Evolutionary conservation across 345 rosid species (phyloP).

Genomic region (Aquilaria yunnanensis): DNA sequence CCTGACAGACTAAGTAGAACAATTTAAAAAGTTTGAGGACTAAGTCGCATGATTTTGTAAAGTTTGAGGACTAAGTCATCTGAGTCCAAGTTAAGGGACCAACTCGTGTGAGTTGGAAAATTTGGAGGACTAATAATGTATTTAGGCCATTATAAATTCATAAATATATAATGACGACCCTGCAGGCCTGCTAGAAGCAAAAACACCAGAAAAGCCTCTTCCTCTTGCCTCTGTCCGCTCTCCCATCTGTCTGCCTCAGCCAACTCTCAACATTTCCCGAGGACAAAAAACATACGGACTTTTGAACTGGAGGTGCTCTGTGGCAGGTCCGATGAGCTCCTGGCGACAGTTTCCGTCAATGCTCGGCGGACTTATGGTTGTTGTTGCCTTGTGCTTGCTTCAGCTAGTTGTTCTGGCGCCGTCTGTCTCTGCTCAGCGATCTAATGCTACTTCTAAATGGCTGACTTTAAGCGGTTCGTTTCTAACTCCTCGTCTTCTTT

Average conservation of each 20-base stretch:
- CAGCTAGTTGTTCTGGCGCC: constrained; percentile 23
- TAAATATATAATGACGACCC: no score
- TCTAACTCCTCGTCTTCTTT: constrained; percentile 6
- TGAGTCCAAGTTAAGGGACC: no score
- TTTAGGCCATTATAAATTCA: no score
- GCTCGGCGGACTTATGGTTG: constrained; percentile 19
- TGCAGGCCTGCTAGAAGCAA: background rate
- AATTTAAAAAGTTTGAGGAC: no score
- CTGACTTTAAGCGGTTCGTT: constrained; percentile 45
- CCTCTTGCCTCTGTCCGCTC: background rate
- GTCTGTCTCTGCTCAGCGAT: constrained; percentile 46
- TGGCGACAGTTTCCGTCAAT: constrained; percentile 34
- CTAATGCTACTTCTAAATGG: constrained; percentile 39
- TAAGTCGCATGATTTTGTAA: no score
- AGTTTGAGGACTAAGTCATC: no score
- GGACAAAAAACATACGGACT: background rate
- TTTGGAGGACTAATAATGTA: no score
- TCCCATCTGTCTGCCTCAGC: background rate
- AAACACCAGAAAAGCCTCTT: background rate
- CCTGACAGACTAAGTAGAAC: no score
- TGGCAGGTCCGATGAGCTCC: constrained; percentile 14
- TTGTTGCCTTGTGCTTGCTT: constrained; percentile 17
- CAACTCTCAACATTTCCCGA: background rate
- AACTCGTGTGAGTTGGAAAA: no score
- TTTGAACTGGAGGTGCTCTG: background rate